A percentile compares a stretch with the other conserved stretches of the same genome.
Evolutionary conservation across 208 protist genomes (phyloP).

Genomic region (Angomonas deanei): DNA sequence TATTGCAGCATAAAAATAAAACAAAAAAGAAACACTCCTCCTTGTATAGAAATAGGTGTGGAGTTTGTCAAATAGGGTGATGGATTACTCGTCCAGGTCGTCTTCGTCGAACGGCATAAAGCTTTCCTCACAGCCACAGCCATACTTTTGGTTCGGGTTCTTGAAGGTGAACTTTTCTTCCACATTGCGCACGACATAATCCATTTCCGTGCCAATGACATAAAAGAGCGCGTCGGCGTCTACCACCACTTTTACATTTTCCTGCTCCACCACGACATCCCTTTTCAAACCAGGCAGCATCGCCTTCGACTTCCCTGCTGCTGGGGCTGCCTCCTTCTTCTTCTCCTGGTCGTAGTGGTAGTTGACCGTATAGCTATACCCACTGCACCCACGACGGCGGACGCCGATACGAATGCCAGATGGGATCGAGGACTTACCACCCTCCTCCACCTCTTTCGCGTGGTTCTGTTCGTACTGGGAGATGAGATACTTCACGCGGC

Average conservation of each 20-base stretch:
- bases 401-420: conserved; percentile 93
- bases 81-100: conserved; percentile 45
- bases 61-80: background rate
- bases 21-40: too few relatives aligned
- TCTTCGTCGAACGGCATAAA: conserved; percentile 91
- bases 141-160: conserved; percentile 95
- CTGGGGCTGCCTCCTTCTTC: background rate
- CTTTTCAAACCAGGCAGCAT: conserved; percentile 4
- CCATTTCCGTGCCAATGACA: conserved; percentile 97
- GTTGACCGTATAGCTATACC: conserved; percentile 96
- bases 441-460: background rate
- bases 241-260: conserved; percentile 92
- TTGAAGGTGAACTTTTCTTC: conserved; percentile 96
- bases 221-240: conserved; percentile 93
- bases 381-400: conserved; percentile 92
- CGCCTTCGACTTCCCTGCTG: background rate
- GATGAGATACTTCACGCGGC: conserved; percentile 74
- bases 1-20: background rate
- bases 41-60: background rate
- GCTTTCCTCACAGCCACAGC: conserved; percentile 96
- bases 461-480: conserved; percentile 24
- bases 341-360: conserved; percentile 47
- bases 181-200: conserved; percentile 92
- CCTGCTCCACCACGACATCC: conserved; percentile 84
- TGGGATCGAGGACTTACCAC: conserved; percentile 9